Evolutionary conservation across 2,329 filamentous ascomycete genomes (phyloP).

Genomic region (Alternaria sp.): DNA sequence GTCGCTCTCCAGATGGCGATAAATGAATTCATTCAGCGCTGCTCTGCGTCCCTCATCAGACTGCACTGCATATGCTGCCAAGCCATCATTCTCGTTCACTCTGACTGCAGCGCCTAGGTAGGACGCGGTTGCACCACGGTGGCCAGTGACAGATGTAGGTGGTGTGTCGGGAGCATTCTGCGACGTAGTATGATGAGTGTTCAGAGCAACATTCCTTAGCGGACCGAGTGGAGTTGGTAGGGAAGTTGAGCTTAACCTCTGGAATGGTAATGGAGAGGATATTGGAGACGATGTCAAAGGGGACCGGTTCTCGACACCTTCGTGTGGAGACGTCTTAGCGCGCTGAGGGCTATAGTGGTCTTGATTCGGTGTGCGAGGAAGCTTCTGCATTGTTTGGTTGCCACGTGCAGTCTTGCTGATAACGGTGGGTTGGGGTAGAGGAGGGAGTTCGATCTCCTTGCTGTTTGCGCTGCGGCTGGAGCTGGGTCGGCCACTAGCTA

Average conservation of each 20-base stretch:
- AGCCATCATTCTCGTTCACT: slow-evolving; percentile 15
- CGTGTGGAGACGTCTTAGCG: slow-evolving; percentile 9
- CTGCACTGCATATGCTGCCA: slow-evolving; percentile 51
- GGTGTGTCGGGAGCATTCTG: slow-evolving; percentile 15
- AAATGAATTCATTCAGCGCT: slow-evolving; percentile 61
- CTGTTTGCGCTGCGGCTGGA: slow-evolving; percentile 27
- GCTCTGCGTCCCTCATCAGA: slow-evolving; percentile 53
- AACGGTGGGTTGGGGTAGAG: slow-evolving; percentile 49
- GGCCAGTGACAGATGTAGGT: slow-evolving; percentile 12
- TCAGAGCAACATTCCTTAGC: slow-evolving; percentile 18
- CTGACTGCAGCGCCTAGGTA: not conserved
- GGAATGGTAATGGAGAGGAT: slow-evolving; percentile 20
- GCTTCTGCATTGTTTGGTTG: slow-evolving; percentile 13
- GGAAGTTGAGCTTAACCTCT: slow-evolving; percentile 17
- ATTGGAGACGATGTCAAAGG: slow-evolving; percentile 19
- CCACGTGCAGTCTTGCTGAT: slow-evolving; percentile 19
- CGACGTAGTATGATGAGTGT: slow-evolving; percentile 8
- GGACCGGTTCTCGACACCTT: slow-evolving; percentile 18
- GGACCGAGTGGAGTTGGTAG: slow-evolving; percentile 33
- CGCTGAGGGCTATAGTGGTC: slow-evolving; percentile 2
- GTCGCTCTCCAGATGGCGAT: slow-evolving; percentile 59
- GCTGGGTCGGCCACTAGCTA: slow-evolving; percentile 28
- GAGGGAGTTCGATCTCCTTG: slow-evolving; percentile 42
- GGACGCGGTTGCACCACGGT: not conserved
- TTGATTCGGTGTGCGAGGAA: slow-evolving; percentile 18